Percentiles rank a stretch among this genome's conserved stretches.
Evolutionary conservation across 73 alveolate species (phyloP).

Genomic region (Paramecium pentaurelia): DNA sequence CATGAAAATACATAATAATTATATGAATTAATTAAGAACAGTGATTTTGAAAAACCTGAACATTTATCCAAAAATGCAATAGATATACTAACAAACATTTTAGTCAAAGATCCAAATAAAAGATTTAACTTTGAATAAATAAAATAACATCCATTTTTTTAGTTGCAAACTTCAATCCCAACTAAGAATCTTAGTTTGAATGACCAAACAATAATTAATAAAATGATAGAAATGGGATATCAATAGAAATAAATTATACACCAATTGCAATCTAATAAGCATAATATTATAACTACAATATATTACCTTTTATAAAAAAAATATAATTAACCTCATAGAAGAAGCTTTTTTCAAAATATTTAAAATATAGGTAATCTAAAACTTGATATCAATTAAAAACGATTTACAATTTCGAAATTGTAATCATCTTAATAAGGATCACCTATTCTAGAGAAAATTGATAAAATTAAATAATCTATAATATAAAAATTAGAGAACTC

Average conservation of each 20-base stretch:
- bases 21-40: conserved; percentile 36
- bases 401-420: not conserved
- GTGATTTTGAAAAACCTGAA: conserved; percentile 10
- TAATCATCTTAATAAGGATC: not conserved
- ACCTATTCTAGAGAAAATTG: not conserved
- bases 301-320: not conserved
- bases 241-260: not conserved
- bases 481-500: not conserved
- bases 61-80: not conserved
- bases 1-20: conserved; percentile 43
- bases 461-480: not conserved
- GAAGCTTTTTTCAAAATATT: not conserved
- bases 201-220: not conserved
- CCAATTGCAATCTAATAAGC: not conserved
- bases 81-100: not conserved
- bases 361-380: not conserved
- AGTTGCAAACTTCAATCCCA: conserved; percentile 42
- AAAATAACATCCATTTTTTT: conserved; percentile 42
- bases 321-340: not conserved
- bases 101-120: conserved; percentile 23
- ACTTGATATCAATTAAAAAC: not conserved
- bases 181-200: not conserved
- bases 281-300: not conserved
- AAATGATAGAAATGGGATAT: not conserved
- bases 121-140: not conserved